Percentiles rank a stretch among this genome's conserved stretches.
These are phyloP conservation scores for Agaricus bisporus DNA, from an alignment of 768 basidiomycete genomes.

Conservation along the genomic window DNA sequence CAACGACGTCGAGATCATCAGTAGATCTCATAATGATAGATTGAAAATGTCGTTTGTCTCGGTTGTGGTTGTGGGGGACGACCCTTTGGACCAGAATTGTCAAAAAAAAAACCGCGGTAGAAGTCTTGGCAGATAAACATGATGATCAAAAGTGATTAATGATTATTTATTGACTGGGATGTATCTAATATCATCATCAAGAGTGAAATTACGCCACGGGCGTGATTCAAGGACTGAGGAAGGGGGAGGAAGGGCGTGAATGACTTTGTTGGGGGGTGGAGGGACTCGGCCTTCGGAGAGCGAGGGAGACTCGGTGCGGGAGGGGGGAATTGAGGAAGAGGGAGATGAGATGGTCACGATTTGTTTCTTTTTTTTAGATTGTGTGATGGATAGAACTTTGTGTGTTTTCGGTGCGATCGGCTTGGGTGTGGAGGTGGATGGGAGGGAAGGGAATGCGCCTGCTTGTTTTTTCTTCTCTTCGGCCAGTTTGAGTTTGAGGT, in stretches of 20 bases:
- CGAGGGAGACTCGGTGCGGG: constrained; percentile 20
- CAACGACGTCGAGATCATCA: too few relatives aligned
- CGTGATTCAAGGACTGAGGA: constrained; percentile 8
- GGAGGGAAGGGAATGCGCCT: constrained; percentile 59
- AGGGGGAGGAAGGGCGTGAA: constrained; percentile 19
- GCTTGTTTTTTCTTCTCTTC: constrained; percentile 43
- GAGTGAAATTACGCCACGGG: constrained; percentile 36
- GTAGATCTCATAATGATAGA: too few relatives aligned
- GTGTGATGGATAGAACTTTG: constrained; percentile 53
- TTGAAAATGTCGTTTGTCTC: too few relatives aligned
- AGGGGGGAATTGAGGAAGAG: constrained; percentile 26
- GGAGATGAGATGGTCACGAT: constrained; percentile 47
- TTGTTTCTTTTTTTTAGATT: constrained; percentile 28
- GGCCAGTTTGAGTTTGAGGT: constrained; percentile 23
- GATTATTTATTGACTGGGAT: constrained; percentile 24
- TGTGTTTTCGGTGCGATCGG: constrained; percentile 18
- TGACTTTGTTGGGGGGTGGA: constrained; percentile 26
- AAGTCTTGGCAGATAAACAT: too few relatives aligned
- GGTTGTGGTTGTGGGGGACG: too few relatives aligned
- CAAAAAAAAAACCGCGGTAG: too few relatives aligned
- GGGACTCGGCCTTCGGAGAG: constrained; percentile 15
- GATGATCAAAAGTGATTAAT: too few relatives aligned
- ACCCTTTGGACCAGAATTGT: too few relatives aligned
- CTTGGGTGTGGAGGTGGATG: neutral
- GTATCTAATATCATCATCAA: constrained; percentile 26